Evolutionary conservation across 139 green algal species (phyloP), one percentile per base, ranked within the genome.

Genomic region (Chlamydomonas sphaeroides): DNA sequence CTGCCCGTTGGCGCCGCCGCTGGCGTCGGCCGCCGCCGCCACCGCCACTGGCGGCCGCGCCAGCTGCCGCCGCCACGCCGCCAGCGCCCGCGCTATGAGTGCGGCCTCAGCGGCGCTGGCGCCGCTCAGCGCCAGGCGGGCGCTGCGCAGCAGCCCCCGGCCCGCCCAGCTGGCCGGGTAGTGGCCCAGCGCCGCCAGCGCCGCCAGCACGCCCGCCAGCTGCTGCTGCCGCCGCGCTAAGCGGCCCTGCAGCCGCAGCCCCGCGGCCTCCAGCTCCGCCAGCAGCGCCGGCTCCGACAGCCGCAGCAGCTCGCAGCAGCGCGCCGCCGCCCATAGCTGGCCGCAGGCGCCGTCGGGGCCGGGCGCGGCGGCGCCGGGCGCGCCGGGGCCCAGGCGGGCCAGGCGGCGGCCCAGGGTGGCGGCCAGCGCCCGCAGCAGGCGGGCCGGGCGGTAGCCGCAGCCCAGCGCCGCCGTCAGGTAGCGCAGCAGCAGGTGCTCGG

Each of bases 401-500:
- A 53, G 45, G 45, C 45, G 45, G 45, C 45, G 45, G 45, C 45
- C 56, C 4, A 68, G 56, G 8, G 25, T 3, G 23, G 38, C 18
- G n/a, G 38, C 20, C 36, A 69, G 69, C n/a, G 28, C 35, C 11
- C 5, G 0, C 38, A 80, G 53, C 38, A 80, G 72, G 15, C 36
- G 36, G 11, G 48, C 38, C 0, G 72, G 72, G 0, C 56, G 28
- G 56, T 80, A 67, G 33, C 35, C 2, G 56, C 56, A 30, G 14
- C 20, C 23, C 51, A 17, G 57, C 39, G 56, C 32, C 26, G 39
- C 56, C 56, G 72, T 39, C 61, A 36, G 74, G 74, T 36, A 80
- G 59, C 74, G 74, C 49, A 80, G 41, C 20, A 80, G 59, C 35
- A 71, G 74, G 39, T 80, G 74, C 38, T 80, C 74, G 17, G 41